Conservation (phyloP, 1,284 basidiomycete genomes). For the Earliella scabrosa region DNA sequence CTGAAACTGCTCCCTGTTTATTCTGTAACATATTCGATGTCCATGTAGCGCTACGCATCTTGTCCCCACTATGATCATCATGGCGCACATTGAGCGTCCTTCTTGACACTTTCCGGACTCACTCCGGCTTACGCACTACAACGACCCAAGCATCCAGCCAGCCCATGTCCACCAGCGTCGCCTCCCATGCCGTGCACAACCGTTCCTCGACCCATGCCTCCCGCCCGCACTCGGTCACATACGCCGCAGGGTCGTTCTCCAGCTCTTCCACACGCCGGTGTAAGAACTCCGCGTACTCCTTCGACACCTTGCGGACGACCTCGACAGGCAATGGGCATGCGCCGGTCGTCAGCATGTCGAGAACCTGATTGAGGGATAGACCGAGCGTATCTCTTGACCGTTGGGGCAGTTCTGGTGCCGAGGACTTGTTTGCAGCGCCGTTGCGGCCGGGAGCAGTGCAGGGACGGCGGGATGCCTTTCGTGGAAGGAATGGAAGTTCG, state of each 20-base stretch:
- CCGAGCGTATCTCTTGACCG: slow-evolving; percentile 39
- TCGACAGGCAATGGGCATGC: slow-evolving; percentile 37
- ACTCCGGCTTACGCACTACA: slow-evolving; percentile 23
- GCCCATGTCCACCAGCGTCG: slow-evolving; percentile 46
- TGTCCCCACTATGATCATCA: too few species aligned
- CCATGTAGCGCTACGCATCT: not conserved
- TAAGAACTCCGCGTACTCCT: slow-evolving; percentile 36
- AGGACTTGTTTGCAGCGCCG: too few species aligned
- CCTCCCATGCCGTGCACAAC: slow-evolving; percentile 56
- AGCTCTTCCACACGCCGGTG: slow-evolving; percentile 31
- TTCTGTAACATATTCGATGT: slow-evolving; percentile 9
- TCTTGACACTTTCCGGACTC: not conserved
- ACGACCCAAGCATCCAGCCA: slow-evolving; percentile 43
- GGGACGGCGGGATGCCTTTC: slow-evolving; percentile 1
- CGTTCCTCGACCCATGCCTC: slow-evolving; percentile 52
- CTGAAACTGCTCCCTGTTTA: not conserved
- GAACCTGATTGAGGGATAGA: slow-evolving; percentile 36
- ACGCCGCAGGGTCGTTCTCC: slow-evolving; percentile 33
- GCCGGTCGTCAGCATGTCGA: slow-evolving; percentile 37
- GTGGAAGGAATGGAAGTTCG: slow-evolving; percentile 40
- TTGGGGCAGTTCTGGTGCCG: not conserved
- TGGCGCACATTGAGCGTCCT: too few species aligned
- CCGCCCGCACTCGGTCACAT: slow-evolving; percentile 41
- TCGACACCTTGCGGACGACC: slow-evolving; percentile 48
- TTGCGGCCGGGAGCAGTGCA: too few species aligned